Base-by-base conservation (phyloP, 1,139 yeast genomes). In the Hanseniaspora gamundiae region DNA sequence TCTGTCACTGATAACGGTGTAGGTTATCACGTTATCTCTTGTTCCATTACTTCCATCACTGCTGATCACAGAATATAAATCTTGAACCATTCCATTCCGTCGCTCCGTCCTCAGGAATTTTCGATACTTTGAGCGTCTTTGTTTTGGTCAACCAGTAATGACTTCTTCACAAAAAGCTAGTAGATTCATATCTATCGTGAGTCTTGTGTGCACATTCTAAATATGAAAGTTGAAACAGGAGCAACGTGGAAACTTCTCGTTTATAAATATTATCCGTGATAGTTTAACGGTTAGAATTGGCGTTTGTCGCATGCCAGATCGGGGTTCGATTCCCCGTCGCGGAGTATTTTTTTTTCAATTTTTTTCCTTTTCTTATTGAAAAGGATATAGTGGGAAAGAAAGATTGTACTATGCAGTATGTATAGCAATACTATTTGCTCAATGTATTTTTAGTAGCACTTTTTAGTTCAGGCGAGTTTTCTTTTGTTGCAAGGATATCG, bases 321-420 rank as follows among this genome's bases (percentile, higher is more conserved):
- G 36, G 36, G 36, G 36, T 33, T 33, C 36, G 36, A 33, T 33
- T 33, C 36, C 36, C 36, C 36, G 36, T 33, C 36, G 36, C 36
- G 36, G 36, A 33, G 36, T 4, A 14, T 31, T 10, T 14, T 31
- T 31, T 31, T 31, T n/a, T 31, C 6, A 11, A 26, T 26, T 28
- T 11, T 17, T 33, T 33, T 19, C 13, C 19, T 33, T 33, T 33
- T 33, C 10, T 4, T 14, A 13, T n/a, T 30, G n/a, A 13, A 14
- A 4, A 28, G 14, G n/a, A 28, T n/a, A n/a, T n/a, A n/a, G n/a
- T n/a, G n/a, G n/a, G n/a, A n/a, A n/a, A n/a, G n/a, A n/a, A n/a
- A n/a, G n/a, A n/a, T n/a, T n/a, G n/a, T n/a, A n/a, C n/a, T n/a
- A n/a, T n/a, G n/a, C n/a, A n/a, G n/a, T n/a, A n/a, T n/a, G n/a